Evolutionary conservation across 176 grass and related monocot species (phyloP), one percentile per base, ranked within the genome.

Genomic region (Oryza glaberrima): DNA sequence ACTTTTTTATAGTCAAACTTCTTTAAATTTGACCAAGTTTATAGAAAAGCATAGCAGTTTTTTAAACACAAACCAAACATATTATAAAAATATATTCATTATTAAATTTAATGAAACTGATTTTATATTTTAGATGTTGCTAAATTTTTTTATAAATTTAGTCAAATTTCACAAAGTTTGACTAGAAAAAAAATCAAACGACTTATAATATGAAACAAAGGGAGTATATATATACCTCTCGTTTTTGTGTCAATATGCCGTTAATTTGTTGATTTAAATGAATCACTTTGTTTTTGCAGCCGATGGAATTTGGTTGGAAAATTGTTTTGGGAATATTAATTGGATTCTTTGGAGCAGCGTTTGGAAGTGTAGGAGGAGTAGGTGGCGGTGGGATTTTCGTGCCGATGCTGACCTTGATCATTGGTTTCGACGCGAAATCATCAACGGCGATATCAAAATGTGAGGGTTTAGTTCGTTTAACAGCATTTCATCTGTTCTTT

Each of bases 361-460:
- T 94, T 63, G 90, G 90, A 4, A 94, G 87, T 11, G 85, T 92
- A 1, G 92, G 84, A 22, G 87, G 87, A 22, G 81, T 94, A 19
- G 92, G 90, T 28, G 87, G 87, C 1, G 92, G 87, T 9, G 90
- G 85, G 12, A 90, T 90, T 51, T 94, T 91, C 13, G 87, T 92
- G 36, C 90, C 92, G n/a, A 88, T 92, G 92, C 73, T 94, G n/a
- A 85, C 81, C 11, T 46, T 92, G 67, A 83, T 94, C 34, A 28
- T 92, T 15, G 87, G 92, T 5, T 94, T 94, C 3, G 92, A 92
- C 88, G 61, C 87, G 5, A 94, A 94, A 56, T 94, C 92, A 4
- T 77, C 92, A 0, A 77, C 87, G 0, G 87, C 92, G 0, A 74
- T 94, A 40, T 94, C 90, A 12, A 94, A 94, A 81, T 92, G 90